These are phyloP conservation scores for Ampelomyces quisqualis DNA, from an alignment of 2,329 filamentous ascomycete species.

Conservation along the genomic window DNA sequence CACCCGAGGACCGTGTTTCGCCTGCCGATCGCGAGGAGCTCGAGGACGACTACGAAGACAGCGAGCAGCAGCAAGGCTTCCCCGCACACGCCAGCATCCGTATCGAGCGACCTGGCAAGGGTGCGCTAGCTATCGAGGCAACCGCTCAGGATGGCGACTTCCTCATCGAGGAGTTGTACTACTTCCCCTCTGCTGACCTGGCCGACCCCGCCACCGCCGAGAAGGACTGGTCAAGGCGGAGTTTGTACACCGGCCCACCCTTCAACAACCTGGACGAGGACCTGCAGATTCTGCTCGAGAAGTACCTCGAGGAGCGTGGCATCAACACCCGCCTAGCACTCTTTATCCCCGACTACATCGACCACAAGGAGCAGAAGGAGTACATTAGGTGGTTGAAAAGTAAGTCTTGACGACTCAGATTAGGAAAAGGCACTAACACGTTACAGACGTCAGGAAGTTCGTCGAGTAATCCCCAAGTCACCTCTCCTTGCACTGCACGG, in stretches of 20 bases:
- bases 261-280: conserved; percentile 96
- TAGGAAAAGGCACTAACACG: conserved; percentile 18
- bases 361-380: conserved; percentile 98
- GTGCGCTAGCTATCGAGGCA: conserved; percentile 83
- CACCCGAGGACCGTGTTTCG: conserved; percentile 58
- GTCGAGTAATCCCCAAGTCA: conserved; percentile 56
- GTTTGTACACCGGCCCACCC: conserved; percentile 84
- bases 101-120: conserved; percentile 82
- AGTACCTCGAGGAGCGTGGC: conserved; percentile 91
- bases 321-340: conserved; percentile 82
- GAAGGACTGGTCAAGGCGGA: conserved; percentile 71
- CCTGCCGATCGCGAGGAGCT: conserved; percentile 60
- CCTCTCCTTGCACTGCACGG: conserved; percentile 21
- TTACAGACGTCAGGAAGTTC: conserved; percentile 75
- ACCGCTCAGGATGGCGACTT: conserved; percentile 82
- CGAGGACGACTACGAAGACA: conserved; percentile 58
- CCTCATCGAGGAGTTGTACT: conserved; percentile 86
- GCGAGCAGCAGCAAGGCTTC: conserved; percentile 59
- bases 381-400: conserved; percentile 84
- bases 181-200: conserved; percentile 75
- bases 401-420: conserved; percentile 18
- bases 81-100: conserved; percentile 83
- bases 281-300: conserved; percentile 86
- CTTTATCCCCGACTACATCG: conserved; percentile 94
- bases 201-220: conserved; percentile 76